These are phyloP conservation scores for Flueggea neowawraea DNA, from an alignment of 441 rosid genomes.

Conservation along the genomic window DNA sequence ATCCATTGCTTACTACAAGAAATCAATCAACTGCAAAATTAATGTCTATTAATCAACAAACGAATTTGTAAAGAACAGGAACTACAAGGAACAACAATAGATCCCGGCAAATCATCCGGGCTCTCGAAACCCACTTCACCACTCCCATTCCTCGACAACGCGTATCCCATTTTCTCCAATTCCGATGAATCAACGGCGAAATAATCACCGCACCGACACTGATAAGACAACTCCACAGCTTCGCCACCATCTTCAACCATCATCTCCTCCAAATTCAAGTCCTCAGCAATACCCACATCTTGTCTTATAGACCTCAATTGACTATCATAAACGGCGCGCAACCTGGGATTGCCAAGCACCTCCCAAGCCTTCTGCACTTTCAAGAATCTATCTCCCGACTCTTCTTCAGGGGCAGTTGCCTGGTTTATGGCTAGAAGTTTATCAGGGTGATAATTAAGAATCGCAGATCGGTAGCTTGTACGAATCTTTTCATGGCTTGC, in stretches of 20 bases:
- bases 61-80: conserved; percentile 54
- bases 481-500: conserved; percentile 75
- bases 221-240: conserved; percentile 45
- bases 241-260: conserved; percentile 43
- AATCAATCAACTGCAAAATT: background rate
- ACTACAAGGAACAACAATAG: conserved; percentile 58
- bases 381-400: conserved; percentile 42
- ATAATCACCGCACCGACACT: conserved; percentile 83
- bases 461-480: conserved; percentile 51
- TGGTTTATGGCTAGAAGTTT: conserved; percentile 27
- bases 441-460: conserved; percentile 79
- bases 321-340: conserved; percentile 51
- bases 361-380: conserved; percentile 84
- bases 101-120: conserved; percentile 44
- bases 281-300: conserved; percentile 51
- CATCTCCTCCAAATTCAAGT: conserved; percentile 68
- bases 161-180: conserved; percentile 65
- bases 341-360: conserved; percentile 53
- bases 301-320: conserved; percentile 49
- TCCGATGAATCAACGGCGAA: conserved; percentile 69
- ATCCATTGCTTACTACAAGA: too few species aligned
- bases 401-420: conserved; percentile 17
- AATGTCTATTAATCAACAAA: conserved; percentile 25
- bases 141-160: conserved; percentile 38
- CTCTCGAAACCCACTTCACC: conserved; percentile 25